Conservation (phyloP, 306 rosid genomes). For the Quercus robur region DNA sequence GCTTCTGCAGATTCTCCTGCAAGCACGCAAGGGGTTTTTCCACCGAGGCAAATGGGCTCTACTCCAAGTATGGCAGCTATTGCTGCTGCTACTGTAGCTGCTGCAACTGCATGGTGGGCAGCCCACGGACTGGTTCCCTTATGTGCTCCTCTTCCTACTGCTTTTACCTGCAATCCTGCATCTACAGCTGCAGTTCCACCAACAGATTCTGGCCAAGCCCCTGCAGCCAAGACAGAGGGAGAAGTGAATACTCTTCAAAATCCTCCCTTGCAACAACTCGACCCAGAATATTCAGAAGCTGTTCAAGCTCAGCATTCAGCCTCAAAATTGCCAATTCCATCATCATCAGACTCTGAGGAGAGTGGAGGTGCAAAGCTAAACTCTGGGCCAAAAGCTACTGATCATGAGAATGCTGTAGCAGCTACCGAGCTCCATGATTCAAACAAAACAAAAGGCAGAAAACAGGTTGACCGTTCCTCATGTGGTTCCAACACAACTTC, state of each 20-base stretch:
- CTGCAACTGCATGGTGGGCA: conserved; percentile 98
- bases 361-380: conserved; percentile 54
- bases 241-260: conserved; percentile 43
- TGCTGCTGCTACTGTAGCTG: conserved; percentile 87
- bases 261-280: conserved; percentile 39
- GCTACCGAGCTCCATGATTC: conserved; percentile 59
- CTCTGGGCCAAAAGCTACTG: conserved; percentile 39
- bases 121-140: conserved; percentile 89
- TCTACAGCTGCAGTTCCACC: conserved; percentile 44
- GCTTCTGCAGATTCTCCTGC: conserved; percentile 47
- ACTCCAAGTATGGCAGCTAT: conserved; percentile 76
- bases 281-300: conserved; percentile 51
- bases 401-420: conserved; percentile 40
- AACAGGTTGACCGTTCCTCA: conserved; percentile 87
- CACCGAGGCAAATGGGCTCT: conserved; percentile 50
- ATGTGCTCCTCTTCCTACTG: conserved; percentile 71
- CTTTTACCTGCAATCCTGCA: conserved; percentile 52
- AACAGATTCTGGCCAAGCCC: conserved; percentile 42
- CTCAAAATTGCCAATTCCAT: conserved; percentile 47
- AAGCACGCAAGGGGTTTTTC: conserved; percentile 49
- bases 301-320: conserved; percentile 49
- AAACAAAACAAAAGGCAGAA: conserved; percentile 40
- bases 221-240: conserved; percentile 33
- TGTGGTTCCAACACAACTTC: conserved; percentile 95
- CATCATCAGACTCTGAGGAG: conserved; percentile 56